phyloP scores from a whole-genome alignment of 306 rosid genomes.

The Quercus alba region DNA sequence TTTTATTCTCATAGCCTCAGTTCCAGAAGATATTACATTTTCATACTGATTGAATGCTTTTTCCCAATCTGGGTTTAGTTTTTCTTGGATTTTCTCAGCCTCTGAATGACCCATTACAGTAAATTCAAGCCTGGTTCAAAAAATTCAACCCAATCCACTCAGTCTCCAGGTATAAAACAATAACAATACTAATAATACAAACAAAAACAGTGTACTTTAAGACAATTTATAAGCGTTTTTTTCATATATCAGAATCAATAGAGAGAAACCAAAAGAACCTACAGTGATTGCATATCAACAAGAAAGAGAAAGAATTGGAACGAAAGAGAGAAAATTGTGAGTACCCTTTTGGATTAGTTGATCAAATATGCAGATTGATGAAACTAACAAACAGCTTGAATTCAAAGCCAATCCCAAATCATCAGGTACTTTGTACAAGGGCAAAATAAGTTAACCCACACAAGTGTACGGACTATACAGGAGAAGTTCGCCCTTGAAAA shows the following conservation, averaged over 20 bases:
- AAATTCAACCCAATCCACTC: not conserved
- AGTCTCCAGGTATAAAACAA: not conserved
- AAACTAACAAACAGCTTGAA: too few relatives aligned
- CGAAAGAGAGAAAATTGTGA: not conserved
- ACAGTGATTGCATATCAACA: not conserved
- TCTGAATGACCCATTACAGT: constrained; percentile 13
- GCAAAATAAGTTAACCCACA: too few relatives aligned
- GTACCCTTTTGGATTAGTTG: not conserved
- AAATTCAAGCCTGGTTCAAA: constrained; percentile 18
- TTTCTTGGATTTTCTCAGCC: constrained; percentile 13
- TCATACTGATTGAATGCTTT: constrained; percentile 20
- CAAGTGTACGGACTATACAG: too few relatives aligned
- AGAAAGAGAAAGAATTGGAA: not conserved
- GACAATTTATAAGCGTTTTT: not conserved
- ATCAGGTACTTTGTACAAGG: too few relatives aligned
- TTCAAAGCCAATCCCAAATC: too few relatives aligned
- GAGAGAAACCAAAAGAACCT: not conserved
- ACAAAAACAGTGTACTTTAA: not conserved
- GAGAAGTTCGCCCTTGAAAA: too few relatives aligned
- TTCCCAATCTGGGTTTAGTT: constrained; percentile 35
- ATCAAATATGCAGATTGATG: too few relatives aligned
- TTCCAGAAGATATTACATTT: constrained; percentile 30
- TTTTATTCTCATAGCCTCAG: constrained; percentile 28
- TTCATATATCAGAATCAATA: constrained; percentile 3
- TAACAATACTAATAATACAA: not conserved